phyloP scores from a whole-genome alignment of 768 basidiomycete species.

The Macrolepiota fuliginosa region DNA sequence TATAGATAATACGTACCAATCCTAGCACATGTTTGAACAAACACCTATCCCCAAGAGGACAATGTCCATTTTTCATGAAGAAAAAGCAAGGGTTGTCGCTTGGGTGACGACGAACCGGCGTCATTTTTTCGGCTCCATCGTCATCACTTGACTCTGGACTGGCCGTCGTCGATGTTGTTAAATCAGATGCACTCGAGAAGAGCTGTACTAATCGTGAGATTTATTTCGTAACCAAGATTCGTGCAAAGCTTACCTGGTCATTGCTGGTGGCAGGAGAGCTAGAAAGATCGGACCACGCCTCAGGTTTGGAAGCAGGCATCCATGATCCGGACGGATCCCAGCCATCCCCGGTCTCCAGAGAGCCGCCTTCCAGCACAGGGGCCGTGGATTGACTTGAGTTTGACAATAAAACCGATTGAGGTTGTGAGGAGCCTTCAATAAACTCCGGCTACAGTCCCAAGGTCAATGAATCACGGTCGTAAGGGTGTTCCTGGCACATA shows the following conservation, averaged over 20 bases:
- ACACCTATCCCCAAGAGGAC: not conserved
- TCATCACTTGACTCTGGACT: not conserved
- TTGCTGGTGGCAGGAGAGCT: constrained; percentile 3
- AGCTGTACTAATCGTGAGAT: not conserved
- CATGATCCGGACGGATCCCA: constrained; percentile 5
- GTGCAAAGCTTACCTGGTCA: not conserved
- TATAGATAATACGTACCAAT: not conserved
- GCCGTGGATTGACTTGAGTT: not conserved
- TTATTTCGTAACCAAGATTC: not conserved
- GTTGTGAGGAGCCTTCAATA: not conserved
- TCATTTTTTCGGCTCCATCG: not conserved
- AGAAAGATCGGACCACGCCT: constrained; percentile 1
- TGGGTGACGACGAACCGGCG: not conserved
- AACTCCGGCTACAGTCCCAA: not conserved
- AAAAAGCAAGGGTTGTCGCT: not conserved
- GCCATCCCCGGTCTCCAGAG: not conserved
- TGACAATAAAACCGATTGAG: not conserved
- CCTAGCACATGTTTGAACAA: constrained; percentile 3
- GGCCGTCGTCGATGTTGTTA: not conserved
- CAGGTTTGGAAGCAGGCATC: not conserved
- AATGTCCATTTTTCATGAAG: not conserved
- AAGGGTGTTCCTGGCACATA: not conserved
- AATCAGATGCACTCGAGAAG: not conserved
- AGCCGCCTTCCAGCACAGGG: not conserved
- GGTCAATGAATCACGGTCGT: not conserved